Evolutionary conservation across 2,329 filamentous ascomycete genomes (phyloP), one percentile per base, ranked within the genome.

Genomic region (Venturiaceae sp.): DNA sequence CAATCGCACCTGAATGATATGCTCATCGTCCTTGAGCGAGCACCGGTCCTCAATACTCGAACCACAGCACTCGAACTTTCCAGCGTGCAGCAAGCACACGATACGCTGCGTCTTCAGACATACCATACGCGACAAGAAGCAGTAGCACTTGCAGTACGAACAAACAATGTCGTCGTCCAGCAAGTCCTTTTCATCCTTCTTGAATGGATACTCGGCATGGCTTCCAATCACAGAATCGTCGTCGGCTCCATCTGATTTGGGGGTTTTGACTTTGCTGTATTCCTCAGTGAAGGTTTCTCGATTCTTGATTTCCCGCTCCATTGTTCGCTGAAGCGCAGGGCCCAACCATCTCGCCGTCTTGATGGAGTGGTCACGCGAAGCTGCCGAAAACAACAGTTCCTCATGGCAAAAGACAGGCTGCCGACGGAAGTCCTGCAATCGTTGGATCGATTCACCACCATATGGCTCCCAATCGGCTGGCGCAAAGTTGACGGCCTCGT

Each of bases 351-450:
- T 96, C 1, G 94, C 90, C 2, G 90, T 96, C 65, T 90, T 88
- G 59, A 99, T 97, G 0, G 83, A 85, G 2, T 85, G 82, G 64
- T 91, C 86, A 50, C 77, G 65, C 83, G 68, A 87, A 6, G 92
- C 90, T 7, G 94, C 94, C 2, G 92, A 96, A 75, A 95, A 86
- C 3, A 99, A 78, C 23, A 99, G 76, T 70, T 99, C 94, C 66
- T 99, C 94, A 64, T 99, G 94, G 0, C 92, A 97, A 71, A 99
- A 99, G 71, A 94, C 97, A 1, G 94, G 91, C 63, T 96, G 92
- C 58, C 92, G 84, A 58, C 92, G 83, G 71, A 96, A 99, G 54
- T 86, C 82, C 65, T 94, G 90, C 32, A 97, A 77, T 63, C 92
- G 82, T 66, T 92, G 86, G 1, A 97, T 92, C 0, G 94, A 92